These are phyloP conservation scores for Ceratocystis lukuohia DNA, from an alignment of 2,329 filamentous ascomycete species.

Conservation along the genomic window DNA sequence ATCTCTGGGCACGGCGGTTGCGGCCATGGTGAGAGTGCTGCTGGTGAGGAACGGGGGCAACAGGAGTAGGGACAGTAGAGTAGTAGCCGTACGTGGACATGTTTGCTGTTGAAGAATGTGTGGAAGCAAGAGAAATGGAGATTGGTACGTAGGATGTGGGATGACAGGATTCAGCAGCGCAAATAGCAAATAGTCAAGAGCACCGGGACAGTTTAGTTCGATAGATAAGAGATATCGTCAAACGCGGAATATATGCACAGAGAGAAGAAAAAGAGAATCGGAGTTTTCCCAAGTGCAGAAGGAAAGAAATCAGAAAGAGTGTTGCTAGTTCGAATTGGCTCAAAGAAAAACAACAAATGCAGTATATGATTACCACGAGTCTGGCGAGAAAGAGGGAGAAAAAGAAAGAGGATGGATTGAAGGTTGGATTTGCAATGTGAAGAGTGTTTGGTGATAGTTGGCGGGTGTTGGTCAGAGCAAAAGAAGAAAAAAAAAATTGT, in stretches of 20 bases:
- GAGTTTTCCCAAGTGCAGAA: not conserved
- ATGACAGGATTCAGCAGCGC: slow-evolving; percentile 7
- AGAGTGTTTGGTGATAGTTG: not conserved
- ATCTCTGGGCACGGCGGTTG: slow-evolving; percentile 68
- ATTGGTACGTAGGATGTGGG: not conserved
- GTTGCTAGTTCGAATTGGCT: not conserved
- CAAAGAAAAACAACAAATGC: not conserved
- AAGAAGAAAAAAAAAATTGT: not conserved
- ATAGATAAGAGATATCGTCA: not conserved
- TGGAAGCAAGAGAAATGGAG: not conserved
- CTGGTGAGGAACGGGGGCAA: slow-evolving; percentile 32
- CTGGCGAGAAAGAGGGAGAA: not conserved
- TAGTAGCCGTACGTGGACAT: slow-evolving; percentile 55
- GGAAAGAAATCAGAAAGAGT: not conserved
- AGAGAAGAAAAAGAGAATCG: not conserved
- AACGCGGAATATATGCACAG: slow-evolving; percentile 6
- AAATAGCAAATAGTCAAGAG: slow-evolving; percentile 6
- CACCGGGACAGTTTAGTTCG: not conserved
- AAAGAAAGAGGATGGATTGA: not conserved
- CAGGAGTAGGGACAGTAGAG: slow-evolving; percentile 43
- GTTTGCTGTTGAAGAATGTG: slow-evolving; percentile 25
- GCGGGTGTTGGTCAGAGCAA: slow-evolving; percentile 7
- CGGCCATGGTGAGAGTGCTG: slow-evolving; percentile 72
- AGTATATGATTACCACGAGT: not conserved
- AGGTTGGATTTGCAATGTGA: not conserved